Evolutionary conservation across 768 basidiomycete species (phyloP), one percentile per base, ranked within the genome.

Genomic region (Chalciporus piperatus): DNA sequence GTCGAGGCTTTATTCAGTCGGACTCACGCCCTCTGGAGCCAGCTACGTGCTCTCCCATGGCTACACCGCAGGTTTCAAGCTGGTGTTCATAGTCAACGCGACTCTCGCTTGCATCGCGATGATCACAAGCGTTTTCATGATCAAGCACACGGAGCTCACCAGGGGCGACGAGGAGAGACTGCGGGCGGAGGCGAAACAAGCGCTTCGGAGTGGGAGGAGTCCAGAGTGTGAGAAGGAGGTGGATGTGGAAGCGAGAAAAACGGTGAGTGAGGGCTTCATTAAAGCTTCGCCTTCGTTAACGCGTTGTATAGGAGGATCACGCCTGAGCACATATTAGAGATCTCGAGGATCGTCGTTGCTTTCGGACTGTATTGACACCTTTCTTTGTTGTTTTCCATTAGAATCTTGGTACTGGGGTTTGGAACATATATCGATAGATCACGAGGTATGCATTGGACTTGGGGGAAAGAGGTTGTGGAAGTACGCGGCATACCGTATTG

Each of bases 21-120:
- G 72, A 4, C 56, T 85, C 11, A 67, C 78, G 0, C 8, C 61
- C 0, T 58, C 57, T 6, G 61, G 70, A 22, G 78, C 79, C 2
- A 54, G 52, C 2, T 65, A 69, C 17, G 76, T 82, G 42, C 69
- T 86, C 22, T 64, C 67, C 8, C 51, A 71, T 9, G 83, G 78
- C 1, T 83, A 81, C 66, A 80, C 76, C 19, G 64, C 62, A 16
- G 87, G 87, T 2, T 84, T 88, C 65, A 66, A 74, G 37, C 63
- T 70, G 4, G 70, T 87, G 3, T 89, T 87, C 67, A 73, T 83
- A 35, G 71, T 88, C 51, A 80, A 86, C 53, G 79, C 81, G 2
- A 71, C 73, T 2, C 64, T 85, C 28, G 76, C 81, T 6, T 79
- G 74, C 1, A 49, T 80, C 1, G 83, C 82, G 4, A 77, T 78